phyloP scores from a whole-genome alignment of 192 early-diverging fungal species.

The Backusella tarrabulga region DNA sequence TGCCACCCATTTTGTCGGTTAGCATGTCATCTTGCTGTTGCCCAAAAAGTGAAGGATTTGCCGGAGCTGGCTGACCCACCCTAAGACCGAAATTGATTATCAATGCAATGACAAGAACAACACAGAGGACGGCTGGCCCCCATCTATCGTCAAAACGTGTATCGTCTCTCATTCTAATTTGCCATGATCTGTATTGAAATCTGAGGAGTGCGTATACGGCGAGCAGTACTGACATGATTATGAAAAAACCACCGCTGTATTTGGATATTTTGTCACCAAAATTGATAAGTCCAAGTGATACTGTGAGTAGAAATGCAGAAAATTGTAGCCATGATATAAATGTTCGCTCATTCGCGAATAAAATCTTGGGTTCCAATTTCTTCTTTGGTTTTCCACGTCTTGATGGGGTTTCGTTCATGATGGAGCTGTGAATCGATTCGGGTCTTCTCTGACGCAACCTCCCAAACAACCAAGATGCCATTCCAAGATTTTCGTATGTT shows the following conservation, averaged over 20 bases:
- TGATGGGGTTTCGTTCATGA: background rate
- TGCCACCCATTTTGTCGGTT: background rate
- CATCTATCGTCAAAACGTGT: constrained; percentile 26
- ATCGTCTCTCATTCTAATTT: constrained; percentile 13
- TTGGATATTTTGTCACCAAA: constrained; percentile 45
- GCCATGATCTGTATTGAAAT: constrained; percentile 30
- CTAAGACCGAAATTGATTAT: constrained; percentile 28
- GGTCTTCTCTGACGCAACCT: background rate
- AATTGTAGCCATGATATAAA: constrained; percentile 82
- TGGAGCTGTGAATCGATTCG: background rate
- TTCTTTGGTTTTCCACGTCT: background rate
- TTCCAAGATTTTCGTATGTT: background rate
- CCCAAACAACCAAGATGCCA: background rate
- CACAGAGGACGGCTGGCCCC: constrained; percentile 29
- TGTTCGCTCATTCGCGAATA: constrained; percentile 90
- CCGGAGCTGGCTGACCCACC: background rate
- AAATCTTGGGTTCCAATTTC: constrained; percentile 61
- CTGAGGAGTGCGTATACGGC: constrained; percentile 25
- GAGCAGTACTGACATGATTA: constrained; percentile 19
- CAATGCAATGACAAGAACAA: constrained; percentile 27
- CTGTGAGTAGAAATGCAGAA: constrained; percentile 57
- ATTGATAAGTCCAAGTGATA: constrained; percentile 65
- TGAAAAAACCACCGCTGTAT: constrained; percentile 24
- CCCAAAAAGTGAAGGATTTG: background rate
- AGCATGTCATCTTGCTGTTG: background rate